Percentiles rank a stretch among this genome's conserved stretches.
Evolutionary conservation across 805 yeast genomes (phyloP).

Genomic region (Yamadazyma endophytica): DNA sequence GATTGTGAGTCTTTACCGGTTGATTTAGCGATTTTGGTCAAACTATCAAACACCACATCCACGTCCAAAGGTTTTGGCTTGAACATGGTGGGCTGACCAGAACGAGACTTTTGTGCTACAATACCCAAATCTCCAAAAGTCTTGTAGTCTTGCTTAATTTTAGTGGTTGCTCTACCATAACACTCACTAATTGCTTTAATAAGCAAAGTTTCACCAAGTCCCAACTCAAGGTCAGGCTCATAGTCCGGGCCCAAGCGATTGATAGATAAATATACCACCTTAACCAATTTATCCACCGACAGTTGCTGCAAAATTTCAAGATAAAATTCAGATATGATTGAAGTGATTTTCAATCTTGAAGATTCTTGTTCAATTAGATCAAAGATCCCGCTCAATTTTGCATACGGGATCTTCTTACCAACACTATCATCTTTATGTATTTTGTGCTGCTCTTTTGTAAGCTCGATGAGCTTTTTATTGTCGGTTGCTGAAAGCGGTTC

Average conservation of each 20-base stretch:
- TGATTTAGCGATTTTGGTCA: conserved; percentile 71
- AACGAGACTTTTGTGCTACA: conserved; percentile 80
- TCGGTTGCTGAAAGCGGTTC: background rate
- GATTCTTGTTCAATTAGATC: conserved; percentile 76
- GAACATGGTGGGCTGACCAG: conserved; percentile 89
- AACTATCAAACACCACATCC: conserved; percentile 64
- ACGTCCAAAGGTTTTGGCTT: conserved; percentile 80
- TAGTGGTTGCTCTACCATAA: conserved; percentile 74
- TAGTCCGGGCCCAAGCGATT: conserved; percentile 94
- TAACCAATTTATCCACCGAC: conserved; percentile 48
- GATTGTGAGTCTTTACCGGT: conserved; percentile 82
- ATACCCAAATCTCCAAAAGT: conserved; percentile 86
- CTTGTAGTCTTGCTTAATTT: conserved; percentile 69
- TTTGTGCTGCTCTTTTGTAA: conserved; percentile 10
- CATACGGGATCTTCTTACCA: conserved; percentile 23
- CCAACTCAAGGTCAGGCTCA: conserved; percentile 84
- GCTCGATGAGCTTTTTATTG: conserved; percentile 8
- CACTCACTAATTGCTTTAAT: conserved; percentile 87
- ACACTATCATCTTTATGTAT: conserved; percentile 9
- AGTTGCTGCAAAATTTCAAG: conserved; percentile 51
- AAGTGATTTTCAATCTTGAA: conserved; percentile 77
- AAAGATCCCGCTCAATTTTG: conserved; percentile 58
- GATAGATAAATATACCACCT: conserved; percentile 78
- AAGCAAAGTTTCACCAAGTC: conserved; percentile 85
- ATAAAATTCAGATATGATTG: conserved; percentile 71